Percentiles rank a stretch among this genome's conserved stretches.
Conservation (phyloP, 495 filamentous ascomycete species). For the Penicillium chermesinum region DNA sequence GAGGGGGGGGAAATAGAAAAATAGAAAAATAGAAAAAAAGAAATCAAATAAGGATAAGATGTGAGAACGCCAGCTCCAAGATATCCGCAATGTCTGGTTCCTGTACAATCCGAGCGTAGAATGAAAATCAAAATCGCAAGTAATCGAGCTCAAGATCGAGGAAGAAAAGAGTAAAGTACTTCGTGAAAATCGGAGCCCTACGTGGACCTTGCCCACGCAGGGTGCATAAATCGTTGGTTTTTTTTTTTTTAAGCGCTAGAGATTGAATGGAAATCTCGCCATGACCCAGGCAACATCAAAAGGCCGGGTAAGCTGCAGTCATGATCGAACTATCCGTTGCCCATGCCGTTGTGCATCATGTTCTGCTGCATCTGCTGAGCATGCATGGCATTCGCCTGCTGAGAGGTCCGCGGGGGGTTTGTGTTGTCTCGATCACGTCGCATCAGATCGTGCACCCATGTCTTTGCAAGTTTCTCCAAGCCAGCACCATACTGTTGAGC, state of each 20-base stretch:
- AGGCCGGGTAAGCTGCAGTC: not conserved
- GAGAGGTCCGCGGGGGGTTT: conserved; percentile 34
- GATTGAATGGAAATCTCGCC: too few species aligned
- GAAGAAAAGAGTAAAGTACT: not conserved
- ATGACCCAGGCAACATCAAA: too few species aligned
- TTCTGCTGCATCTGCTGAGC: conserved; percentile 45
- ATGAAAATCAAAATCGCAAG: conserved; percentile 1
- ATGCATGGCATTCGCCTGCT: conserved; percentile 22
- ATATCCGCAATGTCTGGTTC: conserved; percentile 19
- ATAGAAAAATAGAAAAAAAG: not conserved
- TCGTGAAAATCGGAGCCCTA: too few species aligned
- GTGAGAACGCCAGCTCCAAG: conserved; percentile 18
- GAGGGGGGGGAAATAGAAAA: conserved; percentile 1
- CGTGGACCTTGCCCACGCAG: too few species aligned
- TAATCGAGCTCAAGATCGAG: conserved; percentile 2
- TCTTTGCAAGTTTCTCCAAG: conserved; percentile 34
- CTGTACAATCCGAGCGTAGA: conserved; percentile 18
- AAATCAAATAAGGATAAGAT: conserved; percentile 14
- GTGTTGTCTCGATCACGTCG: conserved; percentile 34
- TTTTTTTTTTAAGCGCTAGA: too few species aligned
- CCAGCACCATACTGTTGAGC: conserved; percentile 37
- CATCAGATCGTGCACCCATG: conserved; percentile 46
- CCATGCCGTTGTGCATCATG: conserved; percentile 47
- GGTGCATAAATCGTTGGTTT: too few species aligned
- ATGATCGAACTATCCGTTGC: conserved; percentile 19